These are phyloP conservation scores for Lasiodiplodia gonubiensis DNA, from an alignment of 2,329 filamentous ascomycete genomes.

Conservation along the genomic window DNA sequence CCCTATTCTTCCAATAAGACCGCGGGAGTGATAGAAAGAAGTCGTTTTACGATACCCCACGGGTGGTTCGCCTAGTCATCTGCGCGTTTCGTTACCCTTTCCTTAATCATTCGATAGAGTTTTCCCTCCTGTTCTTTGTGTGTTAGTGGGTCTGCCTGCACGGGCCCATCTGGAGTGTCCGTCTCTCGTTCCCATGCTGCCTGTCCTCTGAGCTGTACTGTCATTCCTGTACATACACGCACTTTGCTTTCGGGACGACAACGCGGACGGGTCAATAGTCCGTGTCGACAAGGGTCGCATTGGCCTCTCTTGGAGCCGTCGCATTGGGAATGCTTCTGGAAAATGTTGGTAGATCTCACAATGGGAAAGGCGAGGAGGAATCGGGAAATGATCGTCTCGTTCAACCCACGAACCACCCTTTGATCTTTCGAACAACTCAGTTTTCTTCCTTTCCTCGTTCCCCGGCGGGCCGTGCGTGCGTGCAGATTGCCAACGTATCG, in stretches of 20 bases:
- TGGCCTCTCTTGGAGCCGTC: not conserved
- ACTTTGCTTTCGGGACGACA: no score
- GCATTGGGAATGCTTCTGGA: slow-evolving; percentile 4
- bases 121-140: not conserved
- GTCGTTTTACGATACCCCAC: slow-evolving; percentile 19
- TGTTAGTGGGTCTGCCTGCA: not conserved
- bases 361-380: not conserved
- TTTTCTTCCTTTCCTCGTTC: not conserved
- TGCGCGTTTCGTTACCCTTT: slow-evolving; percentile 4
- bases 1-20: slow-evolving; percentile 17
- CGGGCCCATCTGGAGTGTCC: not conserved
- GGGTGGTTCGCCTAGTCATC: slow-evolving; percentile 8
- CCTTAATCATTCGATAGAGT: not conserved
- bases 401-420: not conserved
- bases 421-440: not conserved
- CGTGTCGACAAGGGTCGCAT: not conserved
- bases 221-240: slow-evolving; percentile 7
- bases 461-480: slow-evolving; percentile 15
- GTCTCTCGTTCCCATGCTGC: not conserved
- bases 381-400: not conserved
- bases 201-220: not conserved
- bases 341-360: slow-evolving; percentile 1
- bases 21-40: slow-evolving; percentile 12
- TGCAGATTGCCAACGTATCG: not conserved
- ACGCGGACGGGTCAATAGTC: not conserved